phyloP scores from a whole-genome alignment of 495 filamentous ascomycete genomes.

The Aspergillus wentii region DNA sequence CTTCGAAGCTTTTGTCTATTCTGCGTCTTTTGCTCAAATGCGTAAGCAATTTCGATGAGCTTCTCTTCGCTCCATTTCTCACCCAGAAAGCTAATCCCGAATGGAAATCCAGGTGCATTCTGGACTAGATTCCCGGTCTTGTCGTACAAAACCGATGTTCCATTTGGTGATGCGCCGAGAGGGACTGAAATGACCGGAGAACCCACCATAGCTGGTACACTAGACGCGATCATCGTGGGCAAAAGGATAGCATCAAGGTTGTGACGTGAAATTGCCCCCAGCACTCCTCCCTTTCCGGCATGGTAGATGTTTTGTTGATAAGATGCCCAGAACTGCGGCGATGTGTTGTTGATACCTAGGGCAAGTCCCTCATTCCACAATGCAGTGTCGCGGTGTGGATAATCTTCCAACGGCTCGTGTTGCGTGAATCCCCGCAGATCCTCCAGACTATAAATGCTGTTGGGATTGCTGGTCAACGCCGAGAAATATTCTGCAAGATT shows the following conservation, averaged over 20 bases:
- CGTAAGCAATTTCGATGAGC: constrained; percentile 62
- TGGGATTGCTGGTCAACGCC: constrained; percentile 39
- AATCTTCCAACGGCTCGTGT: constrained; percentile 38
- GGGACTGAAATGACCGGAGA: constrained; percentile 50
- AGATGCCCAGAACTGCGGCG: constrained; percentile 35
- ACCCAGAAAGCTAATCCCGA: constrained; percentile 58
- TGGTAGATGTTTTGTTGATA: constrained; percentile 40
- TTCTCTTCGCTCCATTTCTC: constrained; percentile 49
- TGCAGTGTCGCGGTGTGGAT: constrained; percentile 42
- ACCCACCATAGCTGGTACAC: constrained; percentile 44
- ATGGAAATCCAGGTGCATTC: constrained; percentile 45
- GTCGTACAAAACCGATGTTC: constrained; percentile 34
- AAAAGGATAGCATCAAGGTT: constrained; percentile 48
- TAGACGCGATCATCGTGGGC: constrained; percentile 37
- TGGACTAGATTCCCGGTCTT: constrained; percentile 34
- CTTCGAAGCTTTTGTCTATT: constrained; percentile 41
- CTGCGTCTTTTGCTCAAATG: constrained; percentile 62
- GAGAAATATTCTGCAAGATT: constrained; percentile 42
- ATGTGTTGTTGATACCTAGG: constrained; percentile 31
- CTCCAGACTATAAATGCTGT: constrained; percentile 34
- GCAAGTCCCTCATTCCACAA: constrained; percentile 42
- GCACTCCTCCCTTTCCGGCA: constrained; percentile 43
- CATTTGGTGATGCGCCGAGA: constrained; percentile 44
- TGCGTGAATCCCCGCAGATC: constrained; percentile 44
- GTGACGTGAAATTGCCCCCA: constrained; percentile 42